These are phyloP conservation scores for Ogataea chonburiensis DNA, from an alignment of 805 yeast species.

Conservation along the genomic window DNA sequence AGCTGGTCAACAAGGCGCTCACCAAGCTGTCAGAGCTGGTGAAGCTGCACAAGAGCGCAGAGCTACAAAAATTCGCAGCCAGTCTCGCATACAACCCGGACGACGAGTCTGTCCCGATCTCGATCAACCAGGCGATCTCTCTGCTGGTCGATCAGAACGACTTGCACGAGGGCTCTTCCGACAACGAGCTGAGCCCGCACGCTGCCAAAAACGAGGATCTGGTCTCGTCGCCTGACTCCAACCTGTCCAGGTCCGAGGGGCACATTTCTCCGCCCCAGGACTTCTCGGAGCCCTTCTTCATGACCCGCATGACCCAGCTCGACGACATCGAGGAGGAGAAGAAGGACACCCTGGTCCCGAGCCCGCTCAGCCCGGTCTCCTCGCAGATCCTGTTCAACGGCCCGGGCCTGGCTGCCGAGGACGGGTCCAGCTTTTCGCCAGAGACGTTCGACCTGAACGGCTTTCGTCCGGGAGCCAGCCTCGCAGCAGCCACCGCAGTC, in stretches of 20 bases:
- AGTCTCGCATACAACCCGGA: constrained; percentile 17
- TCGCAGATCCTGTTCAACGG: constrained; percentile 5
- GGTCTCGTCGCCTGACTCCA: constrained; percentile 29
- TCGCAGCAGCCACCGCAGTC: constrained; percentile 33
- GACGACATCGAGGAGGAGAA: constrained; percentile 27
- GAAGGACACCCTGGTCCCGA: constrained; percentile 13
- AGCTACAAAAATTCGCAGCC: constrained; percentile 14
- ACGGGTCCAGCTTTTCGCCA: constrained; percentile 2
- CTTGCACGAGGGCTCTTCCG: constrained; percentile 35
- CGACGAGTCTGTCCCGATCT: constrained; percentile 27
- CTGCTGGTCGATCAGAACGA: constrained; percentile 42
- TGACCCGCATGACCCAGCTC: constrained; percentile 8
- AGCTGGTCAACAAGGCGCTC: constrained; percentile 49
- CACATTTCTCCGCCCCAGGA: constrained; percentile 16
- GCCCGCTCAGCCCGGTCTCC: constrained; percentile 19
- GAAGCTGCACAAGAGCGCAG: constrained; percentile 15
- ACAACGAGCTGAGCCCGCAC: constrained; percentile 31
- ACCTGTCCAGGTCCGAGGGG: constrained; percentile 26
- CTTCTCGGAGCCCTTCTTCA: neutral
- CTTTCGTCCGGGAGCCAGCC: constrained; percentile 33
- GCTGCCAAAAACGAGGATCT: constrained; percentile 2
- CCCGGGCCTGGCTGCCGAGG: neutral
- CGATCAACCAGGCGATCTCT: constrained; percentile 49
- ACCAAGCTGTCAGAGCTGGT: constrained; percentile 39
- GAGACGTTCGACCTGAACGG: constrained; percentile 25